Base-by-base conservation (phyloP, 2,329 filamentous ascomycete genomes). In the Aureobasidium sp. region DNA sequence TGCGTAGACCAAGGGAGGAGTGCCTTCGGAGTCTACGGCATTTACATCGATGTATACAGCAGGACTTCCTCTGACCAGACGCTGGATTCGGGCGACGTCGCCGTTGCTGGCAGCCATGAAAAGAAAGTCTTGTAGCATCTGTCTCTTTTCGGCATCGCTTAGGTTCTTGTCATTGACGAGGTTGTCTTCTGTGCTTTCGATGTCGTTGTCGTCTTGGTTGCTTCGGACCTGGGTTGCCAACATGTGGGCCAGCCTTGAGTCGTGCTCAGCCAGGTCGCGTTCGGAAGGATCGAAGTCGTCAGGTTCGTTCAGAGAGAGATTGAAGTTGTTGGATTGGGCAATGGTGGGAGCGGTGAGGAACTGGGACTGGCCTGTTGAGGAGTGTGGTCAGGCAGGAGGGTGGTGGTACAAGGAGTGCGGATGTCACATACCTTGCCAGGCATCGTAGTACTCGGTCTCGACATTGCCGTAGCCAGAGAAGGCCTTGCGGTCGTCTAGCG, bases 401-500 rank as follows among this genome's bases (percentile, higher is more conserved):
- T 27, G 44, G 44, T 22, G 15, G 48, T 9, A 9, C 53, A 57
- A 63, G 62, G 47, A 64, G 58, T 20, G 29, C 53, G 41, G 64
- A 12, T 81, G 67, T 55, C 34, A 65, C 81, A 72, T 74, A 88
- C 93, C 93, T 87, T 97, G 91, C 94, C 94, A 99, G 68, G 91
- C 94, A 82, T 99, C 94, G 75, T 97, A 99, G 79, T 97, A 91
- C 80, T 97, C 94, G 44, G 92, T 96, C 80, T 97, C 94, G 42
- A 82, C 81, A 62, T 88, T 82, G 66, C 87, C 83, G 65, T 87
- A 85, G 51, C 75, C 81, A 4, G 86, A 83, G 37, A 88, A 83
- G 70, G 82, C 82, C 68, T 87, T 84, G 64, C 94, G 86, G 78
- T 99, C 94, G 74, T 99, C 88, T 61, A 99, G 84, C 14, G 92